Evolutionary conservation across 306 rosid genomes (phyloP).

Genomic region (Arachis hypogaea): DNA sequence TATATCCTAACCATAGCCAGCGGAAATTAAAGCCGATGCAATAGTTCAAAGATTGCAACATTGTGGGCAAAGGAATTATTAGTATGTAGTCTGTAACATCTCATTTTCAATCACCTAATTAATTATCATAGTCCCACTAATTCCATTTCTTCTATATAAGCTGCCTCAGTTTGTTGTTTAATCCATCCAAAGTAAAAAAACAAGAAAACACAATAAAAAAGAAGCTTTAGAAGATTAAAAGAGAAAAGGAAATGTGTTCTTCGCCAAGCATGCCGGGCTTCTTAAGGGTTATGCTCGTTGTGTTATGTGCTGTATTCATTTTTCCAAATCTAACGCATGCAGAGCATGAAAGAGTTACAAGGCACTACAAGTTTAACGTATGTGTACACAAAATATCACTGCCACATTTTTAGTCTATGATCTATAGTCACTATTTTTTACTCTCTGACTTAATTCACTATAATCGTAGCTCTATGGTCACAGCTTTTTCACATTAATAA

Average conservation of each 20-base stretch:
- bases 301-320: conserved; percentile 42
- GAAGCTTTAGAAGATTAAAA: background rate
- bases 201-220: background rate
- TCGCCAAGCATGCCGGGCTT: conserved; percentile 33
- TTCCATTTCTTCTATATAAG: conserved; percentile 42
- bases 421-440: no score
- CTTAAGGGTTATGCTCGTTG: conserved; percentile 35
- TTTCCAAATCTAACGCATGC: conserved; percentile 49
- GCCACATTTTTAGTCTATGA: no score
- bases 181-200: conserved; percentile 45
- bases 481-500: no score
- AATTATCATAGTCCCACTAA: conserved; percentile 41
- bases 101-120: conserved; percentile 67
- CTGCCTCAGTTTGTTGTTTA: conserved; percentile 32
- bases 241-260: conserved; percentile 41
- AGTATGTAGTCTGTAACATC: conserved; percentile 35
- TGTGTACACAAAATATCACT: conserved; percentile 12
- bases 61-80: conserved; percentile 47
- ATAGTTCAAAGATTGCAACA: conserved; percentile 34
- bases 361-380: conserved; percentile 73
- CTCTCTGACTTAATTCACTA: no score
- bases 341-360: conserved; percentile 57
- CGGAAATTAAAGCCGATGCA: conserved; percentile 36
- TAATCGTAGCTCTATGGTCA: no score
- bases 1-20: conserved; percentile 48